phyloP scores from a whole-genome alignment of 495 filamentous ascomycete genomes.

The Penicillium diatomitis region DNA sequence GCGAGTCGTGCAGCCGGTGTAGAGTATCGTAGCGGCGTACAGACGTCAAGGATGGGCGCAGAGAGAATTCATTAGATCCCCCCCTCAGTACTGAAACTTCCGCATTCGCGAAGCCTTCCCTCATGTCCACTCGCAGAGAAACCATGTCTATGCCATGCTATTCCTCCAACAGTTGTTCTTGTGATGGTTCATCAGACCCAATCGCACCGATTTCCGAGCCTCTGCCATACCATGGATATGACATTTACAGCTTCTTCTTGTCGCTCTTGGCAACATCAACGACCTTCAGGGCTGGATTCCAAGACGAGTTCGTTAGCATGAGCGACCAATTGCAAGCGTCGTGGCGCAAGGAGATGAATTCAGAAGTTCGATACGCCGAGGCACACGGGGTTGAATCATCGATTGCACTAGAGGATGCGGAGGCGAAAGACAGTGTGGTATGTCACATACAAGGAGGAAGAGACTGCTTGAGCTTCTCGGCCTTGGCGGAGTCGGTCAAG shows the following conservation, averaged over 20 bases:
- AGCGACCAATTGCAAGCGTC: neutral
- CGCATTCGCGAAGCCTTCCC: constrained; percentile 13
- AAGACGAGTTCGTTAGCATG: neutral
- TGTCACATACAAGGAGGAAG: constrained; percentile 80
- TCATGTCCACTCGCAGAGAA: constrained; percentile 32
- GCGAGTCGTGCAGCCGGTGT: constrained; percentile 29
- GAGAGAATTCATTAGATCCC: neutral
- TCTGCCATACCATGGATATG: constrained; percentile 21
- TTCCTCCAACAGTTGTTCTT: constrained; percentile 25
- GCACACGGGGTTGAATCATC: too few relatives aligned
- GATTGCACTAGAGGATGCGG: neutral
- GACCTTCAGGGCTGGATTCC: constrained; percentile 54
- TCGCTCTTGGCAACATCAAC: constrained; percentile 69
- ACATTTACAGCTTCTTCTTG: constrained; percentile 52
- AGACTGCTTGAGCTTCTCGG: constrained; percentile 99
- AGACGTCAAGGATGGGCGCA: constrained; percentile 23
- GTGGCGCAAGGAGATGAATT: neutral
- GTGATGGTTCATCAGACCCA: constrained; percentile 23
- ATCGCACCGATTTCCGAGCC: constrained; percentile 22
- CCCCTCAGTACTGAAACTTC: constrained; percentile 1
- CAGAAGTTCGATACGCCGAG: too few relatives aligned
- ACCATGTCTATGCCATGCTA: constrained; percentile 15
- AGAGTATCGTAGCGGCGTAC: constrained; percentile 15
- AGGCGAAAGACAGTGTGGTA: neutral
- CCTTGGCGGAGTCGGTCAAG: constrained; percentile 96